These are phyloP conservation scores for Colletotrichum tropicicola DNA, from an alignment of 2,329 filamentous ascomycete species.

Conservation along the genomic window DNA sequence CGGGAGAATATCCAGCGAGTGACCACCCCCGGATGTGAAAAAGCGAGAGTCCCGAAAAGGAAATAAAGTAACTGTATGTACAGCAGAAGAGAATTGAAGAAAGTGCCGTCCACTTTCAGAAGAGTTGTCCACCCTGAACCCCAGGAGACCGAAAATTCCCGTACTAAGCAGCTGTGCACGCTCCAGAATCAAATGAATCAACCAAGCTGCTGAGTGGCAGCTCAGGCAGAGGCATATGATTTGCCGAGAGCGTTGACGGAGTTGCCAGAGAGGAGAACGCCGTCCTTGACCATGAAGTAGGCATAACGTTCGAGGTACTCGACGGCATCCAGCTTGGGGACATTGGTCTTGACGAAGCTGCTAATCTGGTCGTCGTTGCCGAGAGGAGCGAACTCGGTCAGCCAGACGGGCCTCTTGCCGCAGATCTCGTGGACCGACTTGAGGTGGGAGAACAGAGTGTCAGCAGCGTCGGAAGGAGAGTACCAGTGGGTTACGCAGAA, in stretches of 20 bases:
- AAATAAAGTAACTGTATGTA: conserved; percentile 40
- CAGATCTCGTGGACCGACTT: conserved; percentile 54
- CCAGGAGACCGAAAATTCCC: not conserved
- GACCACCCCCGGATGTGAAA: conserved; percentile 32
- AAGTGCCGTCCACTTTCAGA: not conserved
- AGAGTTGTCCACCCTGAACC: not conserved
- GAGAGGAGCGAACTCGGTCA: conserved; percentile 71
- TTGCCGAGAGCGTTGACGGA: conserved; percentile 57
- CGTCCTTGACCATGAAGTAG: conserved; percentile 62
- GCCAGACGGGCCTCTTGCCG: conserved; percentile 63
- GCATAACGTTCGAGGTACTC: conserved; percentile 64
- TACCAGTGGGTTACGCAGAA: conserved; percentile 75
- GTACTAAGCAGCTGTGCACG: not conserved
- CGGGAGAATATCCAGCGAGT: conserved; percentile 30
- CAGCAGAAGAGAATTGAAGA: conserved; percentile 42
- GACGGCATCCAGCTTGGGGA: conserved; percentile 57
- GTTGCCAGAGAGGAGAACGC: conserved; percentile 50
- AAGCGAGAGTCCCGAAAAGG: conserved; percentile 21
- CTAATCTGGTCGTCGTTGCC: conserved; percentile 52
- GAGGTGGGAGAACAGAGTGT: conserved; percentile 65
- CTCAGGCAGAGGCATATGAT: conserved; percentile 54
- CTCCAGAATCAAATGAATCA: conserved; percentile 6
- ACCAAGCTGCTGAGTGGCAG: not conserved
- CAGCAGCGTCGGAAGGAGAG: conserved; percentile 53
- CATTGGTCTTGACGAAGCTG: conserved; percentile 59